phyloP scores from a whole-genome alignment of 306 rosid genomes.

The Ormosia emarginata region DNA sequence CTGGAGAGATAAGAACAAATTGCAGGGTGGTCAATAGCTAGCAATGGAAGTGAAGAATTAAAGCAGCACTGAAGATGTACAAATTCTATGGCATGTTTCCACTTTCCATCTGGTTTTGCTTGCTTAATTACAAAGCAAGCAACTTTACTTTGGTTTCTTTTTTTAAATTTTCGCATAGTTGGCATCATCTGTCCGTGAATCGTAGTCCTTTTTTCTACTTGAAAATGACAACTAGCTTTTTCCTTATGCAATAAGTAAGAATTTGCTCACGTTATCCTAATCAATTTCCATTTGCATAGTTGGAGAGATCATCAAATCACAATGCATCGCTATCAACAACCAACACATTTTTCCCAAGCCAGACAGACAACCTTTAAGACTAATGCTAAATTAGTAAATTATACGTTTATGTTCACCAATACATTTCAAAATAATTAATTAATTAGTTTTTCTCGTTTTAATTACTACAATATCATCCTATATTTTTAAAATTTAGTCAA shows the following conservation, averaged over 20 bases:
- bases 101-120: not conserved
- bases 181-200: not conserved
- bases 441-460: not conserved
- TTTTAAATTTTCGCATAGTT: not conserved
- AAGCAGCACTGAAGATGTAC: conserved; percentile 6
- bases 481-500: not conserved
- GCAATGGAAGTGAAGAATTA: not conserved
- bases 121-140: conserved; percentile 8
- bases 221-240: not conserved
- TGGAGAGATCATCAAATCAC: not conserved
- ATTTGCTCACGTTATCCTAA: not conserved
- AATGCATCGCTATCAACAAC: not conserved
- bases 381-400: not conserved
- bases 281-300: not conserved
- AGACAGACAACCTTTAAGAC: not conserved
- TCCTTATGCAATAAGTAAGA: not conserved
- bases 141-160: not conserved
- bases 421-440: not conserved
- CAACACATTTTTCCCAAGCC: not conserved
- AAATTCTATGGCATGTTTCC: conserved; percentile 8
- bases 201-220: not conserved
- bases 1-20: conserved; percentile 57
- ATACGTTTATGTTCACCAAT: not conserved
- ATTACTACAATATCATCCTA: not conserved
- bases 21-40: conserved; percentile 49